Evolutionary conservation across 2,329 filamentous ascomycete species (phyloP).

Genomic region (Neopestalotiopsis sp.): DNA sequence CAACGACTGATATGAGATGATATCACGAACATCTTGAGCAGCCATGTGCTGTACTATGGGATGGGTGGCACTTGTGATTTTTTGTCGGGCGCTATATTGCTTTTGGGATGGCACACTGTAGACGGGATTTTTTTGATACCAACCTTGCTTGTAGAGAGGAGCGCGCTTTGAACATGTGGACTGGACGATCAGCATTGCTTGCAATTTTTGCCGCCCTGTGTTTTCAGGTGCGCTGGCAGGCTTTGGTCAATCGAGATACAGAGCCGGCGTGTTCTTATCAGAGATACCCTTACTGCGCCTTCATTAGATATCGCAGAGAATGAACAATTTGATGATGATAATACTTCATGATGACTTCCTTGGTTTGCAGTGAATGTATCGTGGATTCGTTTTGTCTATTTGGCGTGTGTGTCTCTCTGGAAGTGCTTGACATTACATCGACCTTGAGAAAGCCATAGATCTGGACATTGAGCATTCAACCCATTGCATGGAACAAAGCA

Average conservation of each 20-base stretch:
- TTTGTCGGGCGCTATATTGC: not conserved
- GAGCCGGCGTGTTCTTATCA: not conserved
- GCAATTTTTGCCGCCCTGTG: not conserved
- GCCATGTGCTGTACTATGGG: not conserved
- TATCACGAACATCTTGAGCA: slow-evolving; percentile 6
- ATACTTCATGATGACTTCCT: not conserved
- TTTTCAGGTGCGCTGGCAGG: not conserved
- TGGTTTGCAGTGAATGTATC: not conserved
- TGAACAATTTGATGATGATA: not conserved
- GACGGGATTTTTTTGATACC: slow-evolving; percentile 14
- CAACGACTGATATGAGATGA: not conserved
- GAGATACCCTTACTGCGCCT: slow-evolving; percentile 10
- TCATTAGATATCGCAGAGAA: not conserved
- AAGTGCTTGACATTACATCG: no score
- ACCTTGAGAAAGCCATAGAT: no score
- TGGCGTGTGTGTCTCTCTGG: not conserved
- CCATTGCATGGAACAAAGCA: no score
- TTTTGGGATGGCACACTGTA: slow-evolving; percentile 10
- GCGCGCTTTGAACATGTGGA: not conserved
- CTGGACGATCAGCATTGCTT: not conserved
- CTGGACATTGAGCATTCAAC: no score
- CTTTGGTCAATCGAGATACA: slow-evolving; percentile 7
- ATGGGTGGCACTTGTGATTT: slow-evolving; percentile 1
- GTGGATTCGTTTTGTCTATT: not conserved
- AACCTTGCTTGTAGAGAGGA: slow-evolving; percentile 6